Evolutionary conservation across 2,329 filamentous ascomycete genomes (phyloP).

Genomic region (Cadophora sp.): DNA sequence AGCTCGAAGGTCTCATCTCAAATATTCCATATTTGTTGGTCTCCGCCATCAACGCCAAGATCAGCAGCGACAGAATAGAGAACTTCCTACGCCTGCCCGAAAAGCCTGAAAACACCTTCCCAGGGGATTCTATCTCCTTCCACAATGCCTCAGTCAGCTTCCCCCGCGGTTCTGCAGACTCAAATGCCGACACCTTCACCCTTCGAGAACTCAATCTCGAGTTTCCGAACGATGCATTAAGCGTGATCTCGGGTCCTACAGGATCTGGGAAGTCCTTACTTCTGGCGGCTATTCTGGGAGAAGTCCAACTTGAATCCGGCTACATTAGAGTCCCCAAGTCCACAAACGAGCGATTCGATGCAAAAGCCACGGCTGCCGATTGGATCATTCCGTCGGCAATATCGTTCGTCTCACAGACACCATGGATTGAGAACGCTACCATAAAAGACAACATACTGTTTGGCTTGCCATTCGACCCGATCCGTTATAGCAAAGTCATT

Average conservation of each 20-base stretch:
- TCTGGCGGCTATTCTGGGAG: slow-evolving; percentile 75
- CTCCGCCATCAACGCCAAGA: slow-evolving; percentile 70
- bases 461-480: slow-evolving; percentile 69
- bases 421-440: slow-evolving; percentile 84
- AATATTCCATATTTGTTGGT: slow-evolving; percentile 75
- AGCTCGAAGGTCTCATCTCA: slow-evolving; percentile 71
- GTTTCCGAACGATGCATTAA: slow-evolving; percentile 72
- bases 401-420: slow-evolving; percentile 78
- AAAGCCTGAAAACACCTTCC: slow-evolving; percentile 57
- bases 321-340: slow-evolving; percentile 57
- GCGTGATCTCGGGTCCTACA: slow-evolving; percentile 76
- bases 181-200: slow-evolving; percentile 60
- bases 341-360: slow-evolving; percentile 55
- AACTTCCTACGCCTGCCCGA: slow-evolving; percentile 73
- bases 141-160: slow-evolving; percentile 72
- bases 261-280: slow-evolving; percentile 80
- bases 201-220: slow-evolving; percentile 68
- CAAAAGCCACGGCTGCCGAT: slow-evolving; percentile 61
- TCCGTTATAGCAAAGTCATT: slow-evolving; percentile 71
- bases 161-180: slow-evolving; percentile 40
- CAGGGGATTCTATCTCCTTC: slow-evolving; percentile 66
- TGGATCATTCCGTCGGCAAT: slow-evolving; percentile 73
- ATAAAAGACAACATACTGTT: slow-evolving; percentile 81
- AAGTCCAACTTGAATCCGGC: slow-evolving; percentile 72
- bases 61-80: slow-evolving; percentile 75